Conservation (phyloP, 768 basidiomycete genomes). For the Punctularia strigosozonata region DNA sequence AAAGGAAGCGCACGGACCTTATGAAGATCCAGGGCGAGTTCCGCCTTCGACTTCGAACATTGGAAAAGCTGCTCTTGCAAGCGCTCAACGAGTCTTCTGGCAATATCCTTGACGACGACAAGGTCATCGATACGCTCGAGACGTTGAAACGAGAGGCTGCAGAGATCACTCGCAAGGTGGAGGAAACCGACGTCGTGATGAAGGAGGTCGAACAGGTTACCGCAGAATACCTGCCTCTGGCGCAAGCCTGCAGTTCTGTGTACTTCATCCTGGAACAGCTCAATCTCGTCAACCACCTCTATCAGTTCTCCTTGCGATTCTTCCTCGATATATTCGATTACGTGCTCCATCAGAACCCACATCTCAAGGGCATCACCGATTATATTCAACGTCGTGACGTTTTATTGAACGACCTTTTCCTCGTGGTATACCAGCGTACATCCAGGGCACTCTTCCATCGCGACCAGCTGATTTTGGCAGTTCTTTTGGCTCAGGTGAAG, state of each 20-base stretch:
- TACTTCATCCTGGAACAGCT: slow-evolving; percentile 97
- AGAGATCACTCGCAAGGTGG: slow-evolving; percentile 90
- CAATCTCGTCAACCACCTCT: slow-evolving; percentile 91
- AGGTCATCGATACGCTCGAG: slow-evolving; percentile 93
- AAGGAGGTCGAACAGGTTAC: slow-evolving; percentile 94
- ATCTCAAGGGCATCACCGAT: slow-evolving; percentile 71
- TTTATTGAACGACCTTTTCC: slow-evolving; percentile 79
- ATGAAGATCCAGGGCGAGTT: slow-evolving; percentile 99
- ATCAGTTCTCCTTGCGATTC: slow-evolving; percentile 94
- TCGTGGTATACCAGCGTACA: slow-evolving; percentile 78
- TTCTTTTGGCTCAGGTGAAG: slow-evolving; percentile 84
- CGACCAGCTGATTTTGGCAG: slow-evolving; percentile 85
- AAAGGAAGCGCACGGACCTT: slow-evolving; percentile 88
- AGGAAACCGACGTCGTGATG: slow-evolving; percentile 95
- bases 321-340: slow-evolving; percentile 99
- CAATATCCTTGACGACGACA: slow-evolving; percentile 97
- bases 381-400: slow-evolving; percentile 63
- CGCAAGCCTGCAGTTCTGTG: slow-evolving; percentile 91
- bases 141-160: slow-evolving; percentile 93
- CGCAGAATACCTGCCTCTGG: slow-evolving; percentile 85
- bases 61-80: slow-evolving; percentile 87
- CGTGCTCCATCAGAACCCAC: slow-evolving; percentile 85
- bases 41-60: slow-evolving; percentile 78
- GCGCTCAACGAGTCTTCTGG: slow-evolving; percentile 95
- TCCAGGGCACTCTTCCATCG: slow-evolving; percentile 82